These are phyloP conservation scores for Aureobasidium pullulans DNA, from an alignment of 2,329 filamentous ascomycete genomes.

Conservation along the genomic window DNA sequence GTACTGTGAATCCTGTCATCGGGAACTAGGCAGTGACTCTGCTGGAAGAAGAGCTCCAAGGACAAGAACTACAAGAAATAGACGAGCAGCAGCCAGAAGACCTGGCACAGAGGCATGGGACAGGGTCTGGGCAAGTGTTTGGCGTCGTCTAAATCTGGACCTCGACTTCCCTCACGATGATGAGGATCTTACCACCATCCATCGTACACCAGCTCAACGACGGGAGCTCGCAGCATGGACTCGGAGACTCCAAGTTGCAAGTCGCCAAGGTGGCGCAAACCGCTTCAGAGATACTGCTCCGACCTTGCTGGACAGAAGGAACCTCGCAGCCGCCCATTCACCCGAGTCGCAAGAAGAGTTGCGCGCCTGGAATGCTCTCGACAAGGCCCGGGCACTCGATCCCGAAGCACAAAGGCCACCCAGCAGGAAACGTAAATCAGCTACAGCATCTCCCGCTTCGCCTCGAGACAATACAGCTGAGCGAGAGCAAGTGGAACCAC, in stretches of 20 bases:
- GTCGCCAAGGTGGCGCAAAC: slow-evolving; percentile 65
- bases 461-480: slow-evolving; percentile 29
- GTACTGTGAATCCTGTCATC: slow-evolving; percentile 80
- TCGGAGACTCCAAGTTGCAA: slow-evolving; percentile 73
- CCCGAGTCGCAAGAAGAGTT: slow-evolving; percentile 63
- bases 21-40: slow-evolving; percentile 33
- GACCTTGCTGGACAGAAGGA: slow-evolving; percentile 43
- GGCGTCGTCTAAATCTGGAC: slow-evolving; percentile 69
- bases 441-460: slow-evolving; percentile 63
- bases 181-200: slow-evolving; percentile 38
- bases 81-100: slow-evolving; percentile 16
- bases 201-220: slow-evolving; percentile 48
- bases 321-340: slow-evolving; percentile 28
- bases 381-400: slow-evolving; percentile 69
- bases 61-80: slow-evolving; percentile 4
- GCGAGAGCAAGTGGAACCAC: slow-evolving; percentile 50
- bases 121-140: slow-evolving; percentile 82
- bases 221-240: slow-evolving; percentile 67
- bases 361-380: slow-evolving; percentile 83
- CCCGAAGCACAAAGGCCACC: slow-evolving; percentile 34
- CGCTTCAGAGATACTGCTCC: slow-evolving; percentile 46
- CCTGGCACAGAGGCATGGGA: slow-evolving; percentile 49
- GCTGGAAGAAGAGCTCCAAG: background rate
- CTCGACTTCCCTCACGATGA: slow-evolving; percentile 81
- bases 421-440: slow-evolving; percentile 68